Base-by-base conservation (phyloP, 176 grass and related monocot genomes). In the Alloteropsis semialata region DNA sequence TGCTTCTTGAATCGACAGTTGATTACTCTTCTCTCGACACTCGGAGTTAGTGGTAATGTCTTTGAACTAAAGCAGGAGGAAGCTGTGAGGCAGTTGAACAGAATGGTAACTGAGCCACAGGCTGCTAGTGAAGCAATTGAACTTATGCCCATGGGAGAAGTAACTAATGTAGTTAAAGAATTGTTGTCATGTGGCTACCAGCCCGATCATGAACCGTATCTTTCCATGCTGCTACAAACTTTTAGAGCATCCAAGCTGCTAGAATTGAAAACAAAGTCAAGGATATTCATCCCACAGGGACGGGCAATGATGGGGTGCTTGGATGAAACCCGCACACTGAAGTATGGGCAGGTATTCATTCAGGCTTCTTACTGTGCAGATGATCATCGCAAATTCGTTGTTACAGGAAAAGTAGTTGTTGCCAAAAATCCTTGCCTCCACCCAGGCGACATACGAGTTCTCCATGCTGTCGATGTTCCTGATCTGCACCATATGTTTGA, bases 401-500 rank as follows among this genome's bases (percentile, higher is more conserved):
- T 95, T 34, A 91, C 71, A 1, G 89, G 90, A 77, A 79, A 59
- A 78, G 86, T 98, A 36, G 72, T 93, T 12, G 79, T 98, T 86
- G 84, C 96, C 15, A 98, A 98, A 80, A 98, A 95, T 56, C 96
- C 96, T 71, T 98, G 92, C 67, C 90, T 95, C 46, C 92, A 98
- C 50, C 96, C 90, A 8, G 96, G 96, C 53, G 96, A 98, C 80
- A 9, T 98, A 43, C 89, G 78, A 5, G 44, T 98, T 85, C 87
- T 98, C 63, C 77, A 72, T 53, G 96, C 96, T 84, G 86, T 98
- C 44, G 79, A 91, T 88, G 29, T 89, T 85, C 95, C 90, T 81
- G n/a, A n/a, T 75, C 74, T 98, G 75, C 84, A 60, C 32, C 96
- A 98, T 78, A 82, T 98, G 90, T 81, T 93, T 86, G 87, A 98